Evolutionary conservation across 192 early-diverging fungal genomes (phyloP), one percentile per base, ranked within the genome.

Genomic region (Coemansia sp.): DNA sequence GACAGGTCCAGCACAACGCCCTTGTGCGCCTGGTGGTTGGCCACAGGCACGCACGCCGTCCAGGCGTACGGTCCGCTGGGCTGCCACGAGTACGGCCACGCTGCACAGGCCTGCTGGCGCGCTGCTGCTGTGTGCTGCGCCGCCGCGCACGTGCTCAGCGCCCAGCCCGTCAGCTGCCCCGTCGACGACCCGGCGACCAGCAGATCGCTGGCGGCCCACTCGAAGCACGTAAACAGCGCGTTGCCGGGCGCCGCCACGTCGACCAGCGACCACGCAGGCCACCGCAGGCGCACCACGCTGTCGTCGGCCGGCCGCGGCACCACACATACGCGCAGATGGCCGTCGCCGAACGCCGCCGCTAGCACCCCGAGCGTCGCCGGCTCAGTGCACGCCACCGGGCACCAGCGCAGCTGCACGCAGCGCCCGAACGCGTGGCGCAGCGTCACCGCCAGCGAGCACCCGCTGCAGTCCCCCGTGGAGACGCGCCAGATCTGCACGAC

Each of bases 271-370:
- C 9, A n/a, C 30, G 48, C 39, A 23, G 74, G 62, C 74, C 74
- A 78, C 8, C 38, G 61, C 54, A 78, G 15, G 19, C 33, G 59
- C 18, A 58, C 63, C 12, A 30, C 27, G 27, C 27, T 7, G 27
- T 30, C 27, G 27, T 7, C 18, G n/a, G 44, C 34, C 9, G 68
- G 50, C 0, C 27, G 18, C 8, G 74, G 74, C 43, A 78, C 68
- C 0, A 61, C 64, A 7, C 55, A 58, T 3, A 71, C 64, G 11
- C 74, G 67, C 25, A 78, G 46, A n/a, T 40, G 30, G 1, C 74
- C 74, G 42, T 78, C 74, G 41, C 63, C 74, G 67, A 78, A 78
- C 22, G 58, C 48, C 0, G 61, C 68, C 1, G 74, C 74, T 53
- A 78, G 15, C 11, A 60, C 10, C 1, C 74, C 74, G 17, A 23